Evolutionary conservation across 2,329 filamentous ascomycete genomes (phyloP), one percentile per base, ranked within the genome.

Genomic region (Penicillium oxalicum): DNA sequence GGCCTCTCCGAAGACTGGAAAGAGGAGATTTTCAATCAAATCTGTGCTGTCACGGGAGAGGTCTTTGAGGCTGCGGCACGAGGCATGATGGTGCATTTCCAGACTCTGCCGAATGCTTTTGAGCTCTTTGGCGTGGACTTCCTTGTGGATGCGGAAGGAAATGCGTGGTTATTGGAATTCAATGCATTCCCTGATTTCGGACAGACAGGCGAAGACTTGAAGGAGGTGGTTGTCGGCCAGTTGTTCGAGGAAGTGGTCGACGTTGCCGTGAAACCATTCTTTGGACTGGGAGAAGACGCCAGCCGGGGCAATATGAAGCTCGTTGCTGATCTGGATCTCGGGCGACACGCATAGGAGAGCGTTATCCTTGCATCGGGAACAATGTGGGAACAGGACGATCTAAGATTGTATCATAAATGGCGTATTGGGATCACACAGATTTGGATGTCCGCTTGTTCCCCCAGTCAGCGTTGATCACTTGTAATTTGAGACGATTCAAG

Each of bases 171-270:
- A 61, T 73, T 98, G 48, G 93, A 98, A 73, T 81, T 95, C 29
- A 98, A 98, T 73, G 88, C 91, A 0, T 98, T 95, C 70, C 93
- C 93, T 8, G 93, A 98, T 72, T 97, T 97, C 64, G 83, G 80
- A 63, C 91, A 97, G 79, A 95, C 90, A 12, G 93, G 93, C 0
- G 77, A 78, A 6, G 84, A 87, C 48, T 70, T 95, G 55, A 81
- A 78, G 63, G 79, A 71, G 38, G 56, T 73, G 0, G 69, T 97
- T 36, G 84, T 98, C 25, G 79, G 75, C 18, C 86, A 83, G 6
- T 76, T 98, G 57, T 93, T 94, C 77, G 77, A 81, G 60, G 86
- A 81, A 9, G 84, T 88, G 24, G 76, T 95, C 37, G 76, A 81
- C 48, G 72, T 78, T 55, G 87, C 76, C 2, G 79, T 95, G 1